A percentile compares a stretch with the other conserved stretches of the same genome.
phyloP scores from a whole-genome alignment of 495 filamentous ascomycete genomes.

The Elasticomyces elasticus region DNA sequence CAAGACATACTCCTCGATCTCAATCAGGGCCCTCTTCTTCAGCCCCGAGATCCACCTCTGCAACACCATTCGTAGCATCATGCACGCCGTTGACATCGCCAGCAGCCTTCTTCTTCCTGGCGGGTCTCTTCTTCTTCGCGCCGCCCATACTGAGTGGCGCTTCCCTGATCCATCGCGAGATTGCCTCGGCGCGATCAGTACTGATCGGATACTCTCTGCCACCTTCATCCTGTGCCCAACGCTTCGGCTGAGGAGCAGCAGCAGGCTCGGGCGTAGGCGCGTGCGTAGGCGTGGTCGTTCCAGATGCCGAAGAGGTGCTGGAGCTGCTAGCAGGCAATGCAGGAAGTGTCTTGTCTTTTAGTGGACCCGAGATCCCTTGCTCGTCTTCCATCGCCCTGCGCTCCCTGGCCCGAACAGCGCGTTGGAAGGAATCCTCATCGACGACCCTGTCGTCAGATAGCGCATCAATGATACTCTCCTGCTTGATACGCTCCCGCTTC shows the following conservation, averaged over 20 bases:
- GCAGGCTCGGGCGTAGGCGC: no score
- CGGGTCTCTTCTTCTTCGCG: slow-evolving; percentile 21
- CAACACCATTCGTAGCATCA: slow-evolving; percentile 1
- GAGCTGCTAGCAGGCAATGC: background rate
- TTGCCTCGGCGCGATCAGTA: slow-evolving; percentile 55
- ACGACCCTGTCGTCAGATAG: slow-evolving; percentile 54
- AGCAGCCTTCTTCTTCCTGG: slow-evolving; percentile 22
- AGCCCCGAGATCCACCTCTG: background rate
- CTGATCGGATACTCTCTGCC: slow-evolving; percentile 58
- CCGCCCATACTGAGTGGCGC: slow-evolving; percentile 36
- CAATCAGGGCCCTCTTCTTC: slow-evolving; percentile 11
- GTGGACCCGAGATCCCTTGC: slow-evolving; percentile 22
- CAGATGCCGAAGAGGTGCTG: background rate
- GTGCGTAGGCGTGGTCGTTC: no score
- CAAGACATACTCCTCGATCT: background rate
- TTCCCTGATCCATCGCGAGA: slow-evolving; percentile 60
- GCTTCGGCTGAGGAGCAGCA: slow-evolving; percentile 34
- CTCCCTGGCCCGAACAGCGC: slow-evolving; percentile 50
- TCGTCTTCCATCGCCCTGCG: slow-evolving; percentile 43
- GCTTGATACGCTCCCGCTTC: slow-evolving; percentile 46
- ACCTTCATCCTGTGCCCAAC: slow-evolving; percentile 52
- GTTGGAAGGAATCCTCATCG: slow-evolving; percentile 53
- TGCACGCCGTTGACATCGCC: slow-evolving; percentile 4
- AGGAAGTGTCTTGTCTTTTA: slow-evolving; percentile 7
- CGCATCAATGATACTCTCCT: slow-evolving; percentile 55